Conservation (phyloP, 441 rosid species). For the Pelargonium australe region DNA sequence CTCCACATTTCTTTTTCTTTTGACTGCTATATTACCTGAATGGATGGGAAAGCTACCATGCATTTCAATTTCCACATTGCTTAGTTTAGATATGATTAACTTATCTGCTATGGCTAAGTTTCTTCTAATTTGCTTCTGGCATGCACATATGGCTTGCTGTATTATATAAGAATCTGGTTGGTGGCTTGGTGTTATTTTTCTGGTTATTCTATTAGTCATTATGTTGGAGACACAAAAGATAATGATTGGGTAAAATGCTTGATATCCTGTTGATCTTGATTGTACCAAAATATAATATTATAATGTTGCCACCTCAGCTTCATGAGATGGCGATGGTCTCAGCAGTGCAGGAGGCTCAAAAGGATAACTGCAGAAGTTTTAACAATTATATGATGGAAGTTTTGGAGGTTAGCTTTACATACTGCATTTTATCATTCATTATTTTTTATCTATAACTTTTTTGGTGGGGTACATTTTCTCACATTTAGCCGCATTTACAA, state of each 20-base stretch:
- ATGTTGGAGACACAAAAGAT: too few species aligned
- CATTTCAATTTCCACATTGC: background rate
- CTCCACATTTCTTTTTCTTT: background rate
- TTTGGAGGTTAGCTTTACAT: constrained; percentile 58
- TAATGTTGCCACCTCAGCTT: constrained; percentile 42
- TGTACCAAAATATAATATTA: constrained; percentile 2
- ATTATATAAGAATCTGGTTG: constrained; percentile 2
- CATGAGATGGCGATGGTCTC: constrained; percentile 98
- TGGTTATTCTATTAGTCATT: background rate
- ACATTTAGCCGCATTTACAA: background rate
- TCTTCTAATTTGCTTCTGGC: too few species aligned
- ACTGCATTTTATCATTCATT: background rate
- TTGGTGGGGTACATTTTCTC: background rate
- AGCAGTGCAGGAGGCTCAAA: constrained; percentile 92
- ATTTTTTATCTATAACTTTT: background rate
- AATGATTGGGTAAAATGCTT: constrained; percentile 5
- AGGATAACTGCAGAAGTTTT: constrained; percentile 81
- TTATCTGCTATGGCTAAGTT: too few species aligned
- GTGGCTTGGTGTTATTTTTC: background rate
- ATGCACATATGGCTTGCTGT: too few species aligned
- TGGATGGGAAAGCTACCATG: background rate
- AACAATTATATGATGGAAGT: constrained; percentile 91
- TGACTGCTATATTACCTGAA: background rate
- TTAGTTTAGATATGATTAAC: too few species aligned
- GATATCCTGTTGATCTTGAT: background rate